Percentiles rank a stretch among this genome's conserved stretches.
Evolutionary conservation across 257 asterid species (phyloP).

Genomic region (Anisodus acutangulus): DNA sequence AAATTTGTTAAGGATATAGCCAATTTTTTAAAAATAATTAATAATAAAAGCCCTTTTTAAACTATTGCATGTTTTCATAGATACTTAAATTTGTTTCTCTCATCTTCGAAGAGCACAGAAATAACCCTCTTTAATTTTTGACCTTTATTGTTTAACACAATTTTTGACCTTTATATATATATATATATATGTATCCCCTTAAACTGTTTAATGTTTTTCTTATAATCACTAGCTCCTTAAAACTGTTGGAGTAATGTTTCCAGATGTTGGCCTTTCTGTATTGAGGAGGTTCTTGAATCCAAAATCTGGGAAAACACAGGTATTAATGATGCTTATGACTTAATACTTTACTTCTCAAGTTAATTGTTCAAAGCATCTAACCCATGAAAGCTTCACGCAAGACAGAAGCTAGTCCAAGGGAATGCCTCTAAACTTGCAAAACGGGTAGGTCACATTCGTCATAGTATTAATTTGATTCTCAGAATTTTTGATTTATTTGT

Average conservation of each 20-base stretch:
- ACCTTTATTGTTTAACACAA: neutral
- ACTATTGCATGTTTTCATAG: neutral
- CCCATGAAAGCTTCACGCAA: slow-evolving; percentile 52
- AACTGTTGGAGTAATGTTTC: slow-evolving; percentile 33
- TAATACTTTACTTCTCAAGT: slow-evolving; percentile 28
- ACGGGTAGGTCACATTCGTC: slow-evolving; percentile 62
- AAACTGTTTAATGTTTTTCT: neutral
- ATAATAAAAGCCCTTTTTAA: neutral
- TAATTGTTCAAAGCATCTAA: slow-evolving; percentile 44
- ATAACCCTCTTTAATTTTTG: neutral
- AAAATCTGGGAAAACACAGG: slow-evolving; percentile 61
- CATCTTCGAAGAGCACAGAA: neutral
- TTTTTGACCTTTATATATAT: neutral
- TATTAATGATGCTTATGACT: slow-evolving; percentile 38
- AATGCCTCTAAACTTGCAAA: slow-evolving; percentile 89
- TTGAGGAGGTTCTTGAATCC: slow-evolving; percentile 80
- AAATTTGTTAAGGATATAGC: slow-evolving; percentile 5
- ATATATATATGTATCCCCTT: neutral
- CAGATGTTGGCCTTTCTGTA: slow-evolving; percentile 92
- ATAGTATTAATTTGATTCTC: neutral
- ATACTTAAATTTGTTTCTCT: slow-evolving; percentile 18
- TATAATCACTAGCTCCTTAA: neutral
- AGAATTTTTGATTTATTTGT: neutral
- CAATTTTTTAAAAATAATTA: neutral
- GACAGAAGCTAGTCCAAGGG: slow-evolving; percentile 74